A percentile compares a stretch with the other conserved stretches of the same genome.
Evolutionary conservation across 257 asterid genomes (phyloP).

Genomic region (Salvia splendens): DNA sequence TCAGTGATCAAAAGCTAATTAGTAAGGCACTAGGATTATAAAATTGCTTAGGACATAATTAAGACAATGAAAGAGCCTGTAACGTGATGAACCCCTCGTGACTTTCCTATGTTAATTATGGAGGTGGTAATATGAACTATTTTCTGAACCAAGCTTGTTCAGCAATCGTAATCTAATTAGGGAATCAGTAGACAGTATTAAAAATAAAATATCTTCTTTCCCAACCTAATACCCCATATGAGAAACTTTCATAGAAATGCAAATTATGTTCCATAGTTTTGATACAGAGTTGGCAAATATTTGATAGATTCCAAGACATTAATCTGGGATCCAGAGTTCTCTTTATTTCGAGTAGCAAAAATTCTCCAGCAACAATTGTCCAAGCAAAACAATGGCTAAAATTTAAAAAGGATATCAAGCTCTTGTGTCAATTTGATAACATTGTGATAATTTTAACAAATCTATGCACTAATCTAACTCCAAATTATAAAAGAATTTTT

Average conservation of each 20-base stretch:
- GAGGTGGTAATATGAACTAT: neutral
- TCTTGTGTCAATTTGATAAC: neutral
- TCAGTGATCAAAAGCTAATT: neutral
- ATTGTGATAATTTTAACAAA: neutral
- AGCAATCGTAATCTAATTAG: neutral
- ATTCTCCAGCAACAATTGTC: neutral
- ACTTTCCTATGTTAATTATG: neutral
- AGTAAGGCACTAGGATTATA: neutral
- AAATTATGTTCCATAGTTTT: neutral
- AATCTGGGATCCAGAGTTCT: neutral
- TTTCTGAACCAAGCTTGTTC: neutral
- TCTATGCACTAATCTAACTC: neutral
- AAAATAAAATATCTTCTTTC: neutral
- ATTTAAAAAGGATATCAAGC: neutral
- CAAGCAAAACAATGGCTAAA: constrained; percentile 4
- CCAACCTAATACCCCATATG: neutral
- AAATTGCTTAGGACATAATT: neutral
- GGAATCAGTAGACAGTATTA: neutral
- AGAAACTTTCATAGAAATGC: neutral
- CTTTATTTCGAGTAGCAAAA: neutral
- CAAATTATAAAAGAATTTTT: neutral
- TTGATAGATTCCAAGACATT: neutral
- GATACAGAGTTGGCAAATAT: neutral
- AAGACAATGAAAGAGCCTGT: constrained; percentile 2
- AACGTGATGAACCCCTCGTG: neutral